Evolutionary conservation across 768 basidiomycete species (phyloP), one percentile per base, ranked within the genome.

Genomic region (Trametes maxima): DNA sequence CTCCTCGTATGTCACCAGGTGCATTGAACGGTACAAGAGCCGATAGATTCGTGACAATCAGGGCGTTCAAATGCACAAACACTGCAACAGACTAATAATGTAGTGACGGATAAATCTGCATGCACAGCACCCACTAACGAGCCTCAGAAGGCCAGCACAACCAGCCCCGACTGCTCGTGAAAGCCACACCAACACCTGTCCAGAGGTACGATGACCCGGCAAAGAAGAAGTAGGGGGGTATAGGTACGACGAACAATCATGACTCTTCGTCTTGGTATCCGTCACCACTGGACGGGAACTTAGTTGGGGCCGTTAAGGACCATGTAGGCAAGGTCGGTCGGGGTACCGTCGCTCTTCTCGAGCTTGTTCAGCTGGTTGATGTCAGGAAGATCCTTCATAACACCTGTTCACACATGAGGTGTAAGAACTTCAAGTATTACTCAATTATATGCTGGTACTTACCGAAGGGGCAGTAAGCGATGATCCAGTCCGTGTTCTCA

Each of bases 391-490:
- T 84, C 72, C 40, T 77, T 68, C 81, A 89, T 84, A 37, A 78
- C 73, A 67, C 85, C 88, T 86, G 53, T 19, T 19, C n/a, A n/a
- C n/a, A 35, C n/a, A 22, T 19, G 11, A 37, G 19, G 44, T 46
- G 8, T 12, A 40, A 25, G 14, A 5, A 11, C 21, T n/a, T 16
- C n/a, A 48, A 33, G 28, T 22, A 48, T 37, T 3, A 45, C n/a
- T 39, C 8, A 2, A 28, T 45, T 0, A 28, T 24, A 19, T 36
- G 14, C 19, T 19, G 28, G 8, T 7, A 75, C 84, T 50, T 62
- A 89, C 92, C 89, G 65, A 91, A 94, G 28, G 80, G 80, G 66
- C 78, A 82, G 67, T 83, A 81, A 2, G 70, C 72, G 21, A 68
- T 43, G 47, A 89, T 73, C 61, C 69, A 83, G 16, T 57, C 11